Evolutionary conservation across 2,329 filamentous ascomycete genomes (phyloP), one percentile per base, ranked within the genome.

Genomic region (Geosmithia flava): DNA sequence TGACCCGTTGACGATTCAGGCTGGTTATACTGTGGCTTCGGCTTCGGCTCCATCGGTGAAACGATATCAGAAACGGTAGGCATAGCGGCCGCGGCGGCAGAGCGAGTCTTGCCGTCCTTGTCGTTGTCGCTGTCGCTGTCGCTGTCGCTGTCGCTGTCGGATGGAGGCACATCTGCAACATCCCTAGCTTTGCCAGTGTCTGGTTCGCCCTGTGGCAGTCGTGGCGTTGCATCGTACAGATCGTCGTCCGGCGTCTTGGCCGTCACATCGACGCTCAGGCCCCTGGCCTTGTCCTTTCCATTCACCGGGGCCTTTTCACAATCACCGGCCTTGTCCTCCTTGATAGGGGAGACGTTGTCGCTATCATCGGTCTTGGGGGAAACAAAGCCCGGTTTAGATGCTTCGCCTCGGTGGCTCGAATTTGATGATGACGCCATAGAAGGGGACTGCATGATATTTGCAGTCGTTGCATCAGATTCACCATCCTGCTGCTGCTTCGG

Each of bases 221-320:
- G 58, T 2, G 62, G 61, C 4, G 62, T 63, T 3, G 61, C 59
- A 46, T 63, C 60, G 48, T 63, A 62, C 15, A 64, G 56, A 48
- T 63, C 60, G 2, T 62, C 57, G 7, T 50, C 51, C 4, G 54
- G 54, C 29, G 50, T 48, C 47, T 57, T 55, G 16, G 52, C 50
- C 23, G 50, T 51, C 3, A 55, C 50, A 27, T 57, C 53, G 15
- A 53, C 49, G 27, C 44, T 50, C 40, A 52, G 49, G n/a, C 45
- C 39, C 17, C 41, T 49, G n/a, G 45, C 20, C 27, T 27, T 20
- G 8, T 39, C 15, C 4, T 33, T 11, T 15, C 42, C 45, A 8
- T 46, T 30, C 11, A 5, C 23, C 23, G 23, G 23, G 23, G 8
- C 23, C 4, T 27, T 27, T 8, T 4, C 8, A 27, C 8, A 4